phyloP scores from a whole-genome alignment of 2,329 filamentous ascomycete genomes.

The Massarina eburnea region DNA sequence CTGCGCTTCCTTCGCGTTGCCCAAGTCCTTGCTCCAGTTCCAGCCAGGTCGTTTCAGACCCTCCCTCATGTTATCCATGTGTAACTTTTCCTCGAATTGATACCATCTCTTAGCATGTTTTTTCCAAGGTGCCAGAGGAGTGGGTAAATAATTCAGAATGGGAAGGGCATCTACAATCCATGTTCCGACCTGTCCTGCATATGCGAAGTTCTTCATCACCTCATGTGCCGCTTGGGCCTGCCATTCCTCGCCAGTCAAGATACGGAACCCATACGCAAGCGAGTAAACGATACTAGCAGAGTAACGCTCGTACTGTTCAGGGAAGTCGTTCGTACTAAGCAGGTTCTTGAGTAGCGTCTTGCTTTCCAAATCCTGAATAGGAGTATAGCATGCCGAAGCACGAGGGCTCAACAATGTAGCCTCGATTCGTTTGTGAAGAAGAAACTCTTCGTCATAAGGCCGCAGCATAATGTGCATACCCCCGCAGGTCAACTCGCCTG shows the following conservation, averaged over 20 bases:
- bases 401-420: constrained; percentile 33
- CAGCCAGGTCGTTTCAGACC: constrained; percentile 16
- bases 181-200: constrained; percentile 32
- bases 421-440: constrained; percentile 45
- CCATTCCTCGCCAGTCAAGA: constrained; percentile 24
- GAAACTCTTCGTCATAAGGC: constrained; percentile 41
- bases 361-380: constrained; percentile 49
- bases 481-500: constrained; percentile 51
- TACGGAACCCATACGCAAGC: constrained; percentile 42
- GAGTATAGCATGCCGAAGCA: constrained; percentile 34
- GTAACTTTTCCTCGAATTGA: constrained; percentile 12
- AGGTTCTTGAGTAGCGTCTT: constrained; percentile 46
- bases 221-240: constrained; percentile 15
- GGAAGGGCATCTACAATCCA: constrained; percentile 50
- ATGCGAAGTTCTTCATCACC: constrained; percentile 15
- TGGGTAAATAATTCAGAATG: constrained; percentile 45
- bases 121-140: constrained; percentile 35
- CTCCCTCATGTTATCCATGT: constrained; percentile 18
- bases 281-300: constrained; percentile 44
- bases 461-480: constrained; percentile 43
- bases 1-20: constrained; percentile 11
- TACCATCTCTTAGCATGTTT: constrained; percentile 18
- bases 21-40: constrained; percentile 26
- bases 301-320: constrained; percentile 39
- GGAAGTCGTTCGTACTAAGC: constrained; percentile 30